phyloP scores from a whole-genome alignment of 257 asterid species.

The Fraxinus americana region DNA sequence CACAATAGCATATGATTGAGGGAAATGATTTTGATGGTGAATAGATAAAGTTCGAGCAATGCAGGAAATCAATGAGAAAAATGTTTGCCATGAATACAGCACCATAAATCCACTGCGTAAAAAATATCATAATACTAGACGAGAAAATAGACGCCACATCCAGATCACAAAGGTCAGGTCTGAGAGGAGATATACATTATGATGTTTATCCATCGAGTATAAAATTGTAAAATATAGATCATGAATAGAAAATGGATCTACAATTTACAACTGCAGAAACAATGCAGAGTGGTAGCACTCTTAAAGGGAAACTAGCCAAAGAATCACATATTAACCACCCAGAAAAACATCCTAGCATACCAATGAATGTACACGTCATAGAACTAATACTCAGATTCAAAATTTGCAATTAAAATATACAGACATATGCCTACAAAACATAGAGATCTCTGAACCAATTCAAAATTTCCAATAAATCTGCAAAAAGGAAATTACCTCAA shows the following conservation, averaged over 20 bases:
- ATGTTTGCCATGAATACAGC: not conserved
- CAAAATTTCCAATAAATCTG: not conserved
- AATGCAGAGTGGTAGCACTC: not conserved
- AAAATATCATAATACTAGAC: not conserved
- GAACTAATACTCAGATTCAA: not conserved
- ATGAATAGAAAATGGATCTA: not conserved
- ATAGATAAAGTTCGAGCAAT: not conserved
- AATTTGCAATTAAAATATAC: not conserved
- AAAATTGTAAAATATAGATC: not conserved
- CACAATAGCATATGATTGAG: too few relatives aligned
- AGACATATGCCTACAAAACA: not conserved
- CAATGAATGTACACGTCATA: too few relatives aligned
- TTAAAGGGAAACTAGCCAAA: not conserved
- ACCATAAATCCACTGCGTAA: not conserved
- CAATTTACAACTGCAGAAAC: not conserved
- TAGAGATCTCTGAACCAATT: constrained; percentile 19
- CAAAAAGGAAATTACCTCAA: constrained; percentile 34
- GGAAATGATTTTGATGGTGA: not conserved
- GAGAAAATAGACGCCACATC: not conserved
- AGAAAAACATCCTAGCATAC: constrained; percentile 1
- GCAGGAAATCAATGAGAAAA: not conserved
- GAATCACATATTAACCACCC: not conserved
- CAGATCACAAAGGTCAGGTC: not conserved
- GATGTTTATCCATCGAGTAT: not conserved
- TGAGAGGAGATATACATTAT: not conserved